Evolutionary conservation across 208 protist genomes (phyloP), one percentile per base, ranked within the genome.

Genomic region (Naegleria gruberi): DNA sequence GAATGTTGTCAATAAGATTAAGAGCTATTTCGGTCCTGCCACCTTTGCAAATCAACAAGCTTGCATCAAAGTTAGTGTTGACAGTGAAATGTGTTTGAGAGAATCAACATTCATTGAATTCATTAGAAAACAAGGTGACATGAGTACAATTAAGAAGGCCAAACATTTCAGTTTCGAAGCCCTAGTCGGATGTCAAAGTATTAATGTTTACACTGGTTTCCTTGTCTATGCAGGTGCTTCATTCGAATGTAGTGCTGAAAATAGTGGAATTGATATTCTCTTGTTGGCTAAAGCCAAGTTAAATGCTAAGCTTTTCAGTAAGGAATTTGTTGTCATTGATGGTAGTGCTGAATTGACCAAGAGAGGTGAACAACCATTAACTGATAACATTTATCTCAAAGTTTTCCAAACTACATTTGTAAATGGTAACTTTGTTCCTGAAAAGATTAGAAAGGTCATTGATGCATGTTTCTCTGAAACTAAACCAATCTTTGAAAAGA

Each of bases 81-180:
- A 82, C 34, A 30, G 34, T 82, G 23, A 34, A 82, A 17, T 82
- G 30, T 82, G 74, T 41, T 82, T 82, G 34, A 40, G 37, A 17
- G 26, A 82, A 43, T 43, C 30, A 2, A 15, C 1, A 2, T 40
- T 82, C 23, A 42, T 42, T 43, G 30, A 34, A 8, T 82, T 82
- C 34, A 30, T 82, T 15, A 34, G 40, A 42, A 82, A 42, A 10
- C 74, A 82, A 82, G 74, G 74, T 15, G 74, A 82, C 10, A 40
- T 82, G 74, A 17, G 26, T 1, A 43, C 74, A 2, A 82, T 82
- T 6, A 82, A 42, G 40, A 82, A 34, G 74, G 30, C 74, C 74
- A 82, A 82, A 43, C 74, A 82, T 15, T 82, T 82, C 37, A 82
- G 74, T 82, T 82, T 82, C 34, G 74, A 82, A 82, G 37, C 19